Conservation (phyloP, 306 rosid genomes). For the Lathyrus tuberosus region DNA sequence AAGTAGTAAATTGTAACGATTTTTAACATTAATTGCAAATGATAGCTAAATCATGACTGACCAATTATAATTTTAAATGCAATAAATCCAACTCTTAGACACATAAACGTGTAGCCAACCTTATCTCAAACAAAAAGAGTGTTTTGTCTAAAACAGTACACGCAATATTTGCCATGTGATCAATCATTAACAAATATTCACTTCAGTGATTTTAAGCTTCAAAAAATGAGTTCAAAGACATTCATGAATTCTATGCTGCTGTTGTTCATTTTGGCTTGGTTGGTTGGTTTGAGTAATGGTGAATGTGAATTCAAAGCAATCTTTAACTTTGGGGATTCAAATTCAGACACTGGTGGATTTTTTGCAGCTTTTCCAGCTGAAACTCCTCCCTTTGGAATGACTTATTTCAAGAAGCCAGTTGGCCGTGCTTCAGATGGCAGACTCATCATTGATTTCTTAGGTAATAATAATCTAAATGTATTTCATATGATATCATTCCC, state of each 20-base stretch:
- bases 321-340: conserved; percentile 44
- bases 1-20: too few species aligned
- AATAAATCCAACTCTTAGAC: too few species aligned
- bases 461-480: conserved; percentile 41
- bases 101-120: too few species aligned
- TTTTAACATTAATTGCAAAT: too few species aligned
- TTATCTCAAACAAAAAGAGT: too few species aligned
- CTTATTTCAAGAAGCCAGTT: conserved; percentile 65
- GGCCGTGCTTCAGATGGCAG: conserved; percentile 90
- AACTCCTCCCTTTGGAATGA: conserved; percentile 64
- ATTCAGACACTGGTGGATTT: conserved; percentile 48
- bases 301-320: conserved; percentile 65
- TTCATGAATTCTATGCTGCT: neutral
- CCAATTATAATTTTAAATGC: too few species aligned
- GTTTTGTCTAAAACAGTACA: too few species aligned
- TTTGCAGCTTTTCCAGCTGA: conserved; percentile 76
- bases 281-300: conserved; percentile 18
- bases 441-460: conserved; percentile 72
- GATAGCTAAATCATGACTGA: too few species aligned
- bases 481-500: conserved; percentile 38
- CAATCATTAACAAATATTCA: neutral
- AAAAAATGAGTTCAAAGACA: conserved; percentile 35
- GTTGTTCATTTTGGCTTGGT: conserved; percentile 28
- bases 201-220: neutral
- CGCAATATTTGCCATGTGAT: too few species aligned